These are phyloP conservation scores for Castanopsis chinensis DNA, from an alignment of 306 rosid genomes.

Conservation along the genomic window DNA sequence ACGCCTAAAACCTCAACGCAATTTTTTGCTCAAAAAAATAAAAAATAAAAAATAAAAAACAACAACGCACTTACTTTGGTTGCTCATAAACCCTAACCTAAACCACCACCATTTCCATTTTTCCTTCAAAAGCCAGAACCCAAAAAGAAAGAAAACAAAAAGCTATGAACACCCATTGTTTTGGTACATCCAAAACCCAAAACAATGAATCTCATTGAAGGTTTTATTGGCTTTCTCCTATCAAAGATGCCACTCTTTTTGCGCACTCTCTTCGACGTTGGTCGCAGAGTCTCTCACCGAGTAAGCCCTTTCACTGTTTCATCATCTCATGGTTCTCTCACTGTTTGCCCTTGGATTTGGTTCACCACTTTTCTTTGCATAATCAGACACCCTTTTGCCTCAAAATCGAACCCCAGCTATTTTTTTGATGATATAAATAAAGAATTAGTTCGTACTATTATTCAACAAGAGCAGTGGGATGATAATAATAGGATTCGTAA, in stretches of 20 bases:
- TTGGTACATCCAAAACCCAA: neutral
- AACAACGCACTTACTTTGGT: too few relatives aligned
- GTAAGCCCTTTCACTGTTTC: slow-evolving; percentile 53
- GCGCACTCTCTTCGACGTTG: slow-evolving; percentile 55
- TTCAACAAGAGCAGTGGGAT: slow-evolving; percentile 43
- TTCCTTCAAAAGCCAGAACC: slow-evolving; percentile 13
- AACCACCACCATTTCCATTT: neutral
- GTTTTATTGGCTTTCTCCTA: neutral
- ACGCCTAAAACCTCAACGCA: too few relatives aligned
- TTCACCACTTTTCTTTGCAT: slow-evolving; percentile 52
- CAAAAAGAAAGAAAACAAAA: neutral
- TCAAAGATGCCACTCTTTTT: slow-evolving; percentile 54
- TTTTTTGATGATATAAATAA: slow-evolving; percentile 27
- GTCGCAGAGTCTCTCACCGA: slow-evolving; percentile 53
- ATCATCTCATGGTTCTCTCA: slow-evolving; percentile 27
- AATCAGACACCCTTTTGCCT: slow-evolving; percentile 65
- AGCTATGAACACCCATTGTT: slow-evolving; percentile 26
- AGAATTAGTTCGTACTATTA: slow-evolving; percentile 44
- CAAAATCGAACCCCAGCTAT: slow-evolving; percentile 32
- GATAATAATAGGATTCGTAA: slow-evolving; percentile 39
- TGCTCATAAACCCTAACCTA: neutral
- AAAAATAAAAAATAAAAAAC: too few relatives aligned
- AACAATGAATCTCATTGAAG: slow-evolving; percentile 16
- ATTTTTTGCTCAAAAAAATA: too few relatives aligned
- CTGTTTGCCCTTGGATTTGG: slow-evolving; percentile 53